Conservation (phyloP, 2,329 filamentous ascomycete species). For the Aspergillus fructus region DNA sequence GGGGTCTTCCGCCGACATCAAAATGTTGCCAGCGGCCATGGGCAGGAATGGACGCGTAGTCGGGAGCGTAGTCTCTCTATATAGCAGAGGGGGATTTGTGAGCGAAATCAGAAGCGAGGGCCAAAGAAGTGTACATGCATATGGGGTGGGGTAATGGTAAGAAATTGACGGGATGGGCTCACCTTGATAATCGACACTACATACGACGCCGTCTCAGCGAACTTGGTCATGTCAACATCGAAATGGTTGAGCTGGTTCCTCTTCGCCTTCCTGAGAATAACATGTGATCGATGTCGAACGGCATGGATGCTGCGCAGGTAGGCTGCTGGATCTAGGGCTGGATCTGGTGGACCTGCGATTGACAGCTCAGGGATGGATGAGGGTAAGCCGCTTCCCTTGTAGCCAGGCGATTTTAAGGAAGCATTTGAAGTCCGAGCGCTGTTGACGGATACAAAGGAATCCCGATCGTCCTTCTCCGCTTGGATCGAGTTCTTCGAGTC, state of each 20-base stretch:
- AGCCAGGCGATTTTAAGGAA: constrained; percentile 52
- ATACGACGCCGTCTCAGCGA: constrained; percentile 78
- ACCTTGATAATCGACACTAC: constrained; percentile 96
- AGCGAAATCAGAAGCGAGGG: background rate
- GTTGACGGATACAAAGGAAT: constrained; percentile 42
- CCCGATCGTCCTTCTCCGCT: constrained; percentile 40
- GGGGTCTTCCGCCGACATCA: constrained; percentile 56
- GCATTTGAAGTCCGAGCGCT: constrained; percentile 45
- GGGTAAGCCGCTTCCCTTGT: constrained; percentile 48
- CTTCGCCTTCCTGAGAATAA: constrained; percentile 75
- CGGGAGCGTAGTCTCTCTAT: constrained; percentile 68
- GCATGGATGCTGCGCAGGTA: constrained; percentile 89
- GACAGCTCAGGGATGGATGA: constrained; percentile 69
- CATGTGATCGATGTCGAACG: constrained; percentile 73
- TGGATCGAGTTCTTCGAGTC: constrained; percentile 42
- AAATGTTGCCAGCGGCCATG: constrained; percentile 72
- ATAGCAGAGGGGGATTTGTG: constrained; percentile 2
- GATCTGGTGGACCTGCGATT: constrained; percentile 82
- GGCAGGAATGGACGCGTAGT: constrained; percentile 74
- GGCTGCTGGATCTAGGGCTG: constrained; percentile 79
- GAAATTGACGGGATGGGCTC: constrained; percentile 16
- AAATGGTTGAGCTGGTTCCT: constrained; percentile 80
- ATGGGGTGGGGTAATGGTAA: background rate
- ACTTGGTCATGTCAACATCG: constrained; percentile 81
- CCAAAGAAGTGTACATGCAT: background rate